Evolutionary conservation across 1,139 yeast species (phyloP).

Genomic region (Arxiozyma slooffiae): DNA sequence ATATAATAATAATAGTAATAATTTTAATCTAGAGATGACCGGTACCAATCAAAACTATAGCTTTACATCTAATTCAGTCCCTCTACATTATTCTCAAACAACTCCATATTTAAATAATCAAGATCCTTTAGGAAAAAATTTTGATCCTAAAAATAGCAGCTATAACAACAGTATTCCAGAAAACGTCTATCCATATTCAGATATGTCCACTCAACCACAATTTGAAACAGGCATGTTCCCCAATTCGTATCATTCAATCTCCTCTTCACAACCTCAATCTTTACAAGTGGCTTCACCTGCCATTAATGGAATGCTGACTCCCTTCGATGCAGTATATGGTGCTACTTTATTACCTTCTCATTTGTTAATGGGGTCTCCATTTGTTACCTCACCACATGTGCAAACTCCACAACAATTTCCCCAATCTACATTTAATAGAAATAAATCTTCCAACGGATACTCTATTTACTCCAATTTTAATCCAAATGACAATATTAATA

Average conservation of each 20-base stretch:
- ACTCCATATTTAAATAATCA: constrained; percentile 3
- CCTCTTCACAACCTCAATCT: constrained; percentile 12
- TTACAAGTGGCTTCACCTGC: constrained; percentile 14
- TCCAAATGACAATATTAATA: background rate
- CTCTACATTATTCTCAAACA: constrained; percentile 2
- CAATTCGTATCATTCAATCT: background rate
- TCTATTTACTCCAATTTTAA: background rate
- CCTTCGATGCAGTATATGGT: constrained; percentile 46
- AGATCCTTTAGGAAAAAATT: background rate
- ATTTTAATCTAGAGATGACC: background rate
- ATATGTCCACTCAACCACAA: constrained; percentile 1
- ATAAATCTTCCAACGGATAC: background rate
- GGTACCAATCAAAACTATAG: background rate
- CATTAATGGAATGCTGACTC: constrained; percentile 36
- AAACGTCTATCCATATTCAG: constrained; percentile 1
- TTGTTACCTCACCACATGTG: constrained; percentile 37
- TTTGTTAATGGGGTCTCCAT: constrained; percentile 58
- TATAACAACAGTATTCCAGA: background rate
- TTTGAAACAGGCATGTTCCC: constrained; percentile 1
- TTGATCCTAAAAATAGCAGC: background rate
- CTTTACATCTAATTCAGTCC: background rate
- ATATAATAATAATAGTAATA: background rate
- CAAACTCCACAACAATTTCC: constrained; percentile 4
- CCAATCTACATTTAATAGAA: constrained; percentile 1
- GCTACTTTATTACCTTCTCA: constrained; percentile 66